phyloP scores from a whole-genome alignment of 257 asterid species.

The Solanum appendiculatum region DNA sequence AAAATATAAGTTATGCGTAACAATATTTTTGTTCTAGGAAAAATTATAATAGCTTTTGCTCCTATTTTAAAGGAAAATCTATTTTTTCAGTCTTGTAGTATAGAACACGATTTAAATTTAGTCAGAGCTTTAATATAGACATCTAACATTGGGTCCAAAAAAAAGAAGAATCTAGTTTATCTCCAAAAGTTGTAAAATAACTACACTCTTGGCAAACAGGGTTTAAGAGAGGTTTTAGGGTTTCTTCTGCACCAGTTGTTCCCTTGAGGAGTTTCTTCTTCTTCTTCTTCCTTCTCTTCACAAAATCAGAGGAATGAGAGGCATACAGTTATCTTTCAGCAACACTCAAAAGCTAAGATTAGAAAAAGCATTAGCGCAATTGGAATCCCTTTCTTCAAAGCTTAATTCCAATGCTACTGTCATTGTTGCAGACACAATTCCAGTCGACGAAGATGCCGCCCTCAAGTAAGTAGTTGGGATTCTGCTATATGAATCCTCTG shows the following conservation, averaged over 20 bases:
- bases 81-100: too few relatives aligned
- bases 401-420: conserved; percentile 71
- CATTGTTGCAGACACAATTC: conserved; percentile 68
- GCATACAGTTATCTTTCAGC: conserved; percentile 30
- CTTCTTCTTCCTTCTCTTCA: background rate
- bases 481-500: background rate
- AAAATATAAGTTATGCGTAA: too few relatives aligned
- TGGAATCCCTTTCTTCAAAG: conserved; percentile 62
- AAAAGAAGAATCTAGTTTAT: too few relatives aligned
- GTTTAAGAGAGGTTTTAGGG: background rate
- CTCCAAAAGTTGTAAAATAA: too few relatives aligned
- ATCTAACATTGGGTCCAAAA: too few relatives aligned
- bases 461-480: conserved; percentile 44
- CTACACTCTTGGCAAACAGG: background rate
- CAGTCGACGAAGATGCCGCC: conserved; percentile 85
- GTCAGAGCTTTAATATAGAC: too few relatives aligned
- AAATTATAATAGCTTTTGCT: too few relatives aligned
- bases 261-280: background rate
- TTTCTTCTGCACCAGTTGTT: background rate
- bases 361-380: conserved; percentile 45
- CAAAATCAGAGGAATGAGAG: conserved; percentile 38
- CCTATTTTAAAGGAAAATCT: too few relatives aligned
- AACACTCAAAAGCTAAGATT: conserved; percentile 53
- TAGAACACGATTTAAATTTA: too few relatives aligned
- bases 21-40: too few relatives aligned